Base-by-base conservation (phyloP, 257 asterid genomes). In the Nicotiana benthamiana region DNA sequence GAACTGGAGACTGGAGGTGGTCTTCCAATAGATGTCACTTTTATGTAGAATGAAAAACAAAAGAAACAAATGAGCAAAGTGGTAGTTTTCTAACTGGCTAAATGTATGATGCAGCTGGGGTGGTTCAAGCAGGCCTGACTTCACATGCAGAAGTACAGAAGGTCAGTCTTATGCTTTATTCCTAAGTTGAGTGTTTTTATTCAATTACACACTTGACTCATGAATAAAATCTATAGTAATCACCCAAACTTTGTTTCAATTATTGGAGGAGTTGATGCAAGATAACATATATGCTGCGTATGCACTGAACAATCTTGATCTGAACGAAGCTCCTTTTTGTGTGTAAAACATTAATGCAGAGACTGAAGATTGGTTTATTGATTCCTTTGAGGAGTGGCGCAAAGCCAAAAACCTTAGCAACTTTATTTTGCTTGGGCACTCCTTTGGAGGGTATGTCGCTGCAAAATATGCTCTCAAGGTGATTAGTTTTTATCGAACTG, bases 51-150 rank as follows among this genome's bases (percentile, higher is more conserved):
- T 72, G 24, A 70, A 11, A 26, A 20, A 20, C 13, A 5, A 70
- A 43, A 72, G 40, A 72, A 51, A 24, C 34, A 46, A 46, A 46
- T 72, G 78, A 22, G 40, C 22, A 46, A 43, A 72, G 4, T 72
- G 60, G 60, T 48, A 72, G 78, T 46, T 24, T 56, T 46, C 78
- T 72, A 20, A 72, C 61, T 46, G 60, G 61, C 60, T 72, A 72
- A 40, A 72, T 48, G 16, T 24, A 7, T 81, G 48, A 75, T 90
- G 91, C 95, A 95, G 99, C 74, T 95, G 99, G 99, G 99, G 99
- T 81, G 99, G 98, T 87, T 95, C 99, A 53, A 93, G 97, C 87
- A 88, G 99, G 82, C 99, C 99, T 79, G 99, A 95, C 80, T 95
- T 95, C 92, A 88, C 96, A 18, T 95, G 99, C 86, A 95, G 89